Evolutionary conservation across 176 grass and related monocot genomes (phyloP).

Genomic region (Secale cereale): DNA sequence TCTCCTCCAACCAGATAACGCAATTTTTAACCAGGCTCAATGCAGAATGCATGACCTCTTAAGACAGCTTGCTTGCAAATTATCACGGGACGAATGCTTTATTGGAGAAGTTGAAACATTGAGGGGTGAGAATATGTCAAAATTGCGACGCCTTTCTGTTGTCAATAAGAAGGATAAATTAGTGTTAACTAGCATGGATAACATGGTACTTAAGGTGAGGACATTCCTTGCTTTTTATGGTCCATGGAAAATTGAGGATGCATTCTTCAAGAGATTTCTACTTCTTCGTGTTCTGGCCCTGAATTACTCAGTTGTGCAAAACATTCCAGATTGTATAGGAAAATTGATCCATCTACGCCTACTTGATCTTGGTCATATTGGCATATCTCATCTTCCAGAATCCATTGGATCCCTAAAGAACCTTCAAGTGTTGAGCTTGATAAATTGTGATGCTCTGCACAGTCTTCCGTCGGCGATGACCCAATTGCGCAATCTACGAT

Average conservation of each 20-base stretch:
- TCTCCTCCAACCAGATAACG: not conserved
- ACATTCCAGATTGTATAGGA: not conserved
- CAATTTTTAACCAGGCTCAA: fast-evolving
- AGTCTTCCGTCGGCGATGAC: not conserved
- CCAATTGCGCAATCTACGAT: not conserved
- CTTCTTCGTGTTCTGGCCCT: constrained; percentile 22
- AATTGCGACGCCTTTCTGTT: not conserved
- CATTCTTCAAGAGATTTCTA: not conserved
- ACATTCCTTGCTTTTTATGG: not conserved
- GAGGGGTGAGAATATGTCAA: not conserved
- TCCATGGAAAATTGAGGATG: not conserved
- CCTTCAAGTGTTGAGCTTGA: constrained; percentile 23
- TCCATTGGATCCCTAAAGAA: constrained; percentile 16
- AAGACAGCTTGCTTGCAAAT: constrained; percentile 22
- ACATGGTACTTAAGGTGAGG: not conserved
- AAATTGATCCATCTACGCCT: not conserved
- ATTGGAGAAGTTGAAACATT: not conserved
- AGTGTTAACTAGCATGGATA: not conserved
- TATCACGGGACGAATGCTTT: constrained; percentile 21
- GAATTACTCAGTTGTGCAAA: not conserved
- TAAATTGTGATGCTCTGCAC: not conserved
- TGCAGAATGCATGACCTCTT: constrained; percentile 38
- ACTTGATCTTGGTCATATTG: not conserved
- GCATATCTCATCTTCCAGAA: not conserved
- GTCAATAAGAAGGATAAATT: not conserved